Base-by-base conservation (phyloP, 2,329 filamentous ascomycete genomes). In the Penicillium sp. region DNA sequence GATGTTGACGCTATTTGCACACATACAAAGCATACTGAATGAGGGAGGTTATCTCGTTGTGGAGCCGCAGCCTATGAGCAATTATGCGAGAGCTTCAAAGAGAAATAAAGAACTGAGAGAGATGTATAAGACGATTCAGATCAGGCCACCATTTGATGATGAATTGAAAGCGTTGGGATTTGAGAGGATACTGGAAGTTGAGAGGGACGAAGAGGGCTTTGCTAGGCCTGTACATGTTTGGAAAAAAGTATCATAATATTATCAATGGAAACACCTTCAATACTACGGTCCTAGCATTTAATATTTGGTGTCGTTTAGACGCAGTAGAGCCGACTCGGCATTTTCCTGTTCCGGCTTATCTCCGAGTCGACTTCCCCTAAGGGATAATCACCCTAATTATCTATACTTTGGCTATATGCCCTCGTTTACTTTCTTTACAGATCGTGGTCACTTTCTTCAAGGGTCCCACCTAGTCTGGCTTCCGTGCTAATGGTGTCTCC, bases 31-130 rank as follows among this genome's bases (percentile, higher is more conserved):
- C 38, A 61, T 63, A 39, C 20, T 63, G 43, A 61, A 63, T 52
- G 55, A 63, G 2, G 58, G 55, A n/a, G 58, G 60, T n/a, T 61
- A 61, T 55, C 60, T 63, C 18, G 51, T 63, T 14, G 51, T 62
- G 46, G 58, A 63, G 53, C 60, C 60, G 43, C 60, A 63, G 45
- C 60, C 60, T 46, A 63, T 63, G 58, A 63, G 56, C 55, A 63
- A 63, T 56, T 63, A 61, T 57, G 55, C 58, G 28, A 60, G 51
- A 44, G 60, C 60, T 44, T 60, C 60, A 14, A 63, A 58, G 50
- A 63, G 36, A 28, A 63, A 63, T 52, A 63, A 63, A 54, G 60
- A 63, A 44, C 58, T 63, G 50, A 58, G 58, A 54, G 58, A 63
- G 43, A 60, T 22, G 41, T 63, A 63, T 60, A 63, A 61, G 48